phyloP scores from a whole-genome alignment of 2,329 filamentous ascomycete genomes.

The Exophiala sideris region DNA sequence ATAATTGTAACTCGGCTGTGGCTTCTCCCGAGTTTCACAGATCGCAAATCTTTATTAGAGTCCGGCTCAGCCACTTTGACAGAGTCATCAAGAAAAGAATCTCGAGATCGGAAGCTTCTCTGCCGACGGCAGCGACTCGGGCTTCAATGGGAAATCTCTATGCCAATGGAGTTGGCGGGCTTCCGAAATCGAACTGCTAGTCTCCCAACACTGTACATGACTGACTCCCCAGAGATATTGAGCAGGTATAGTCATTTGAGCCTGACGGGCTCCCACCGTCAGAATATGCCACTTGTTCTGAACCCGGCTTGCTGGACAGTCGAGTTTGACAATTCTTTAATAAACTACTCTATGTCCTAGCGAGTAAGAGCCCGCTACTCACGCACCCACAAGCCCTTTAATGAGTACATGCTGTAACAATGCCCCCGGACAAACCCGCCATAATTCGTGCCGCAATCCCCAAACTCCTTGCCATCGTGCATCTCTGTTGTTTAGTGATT shows the following conservation, averaged over 20 bases:
- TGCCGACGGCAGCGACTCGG: constrained; percentile 9
- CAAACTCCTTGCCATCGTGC: neutral
- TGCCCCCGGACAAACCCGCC: too few species aligned
- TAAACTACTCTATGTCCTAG: constrained; percentile 6
- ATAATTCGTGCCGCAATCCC: too few species aligned
- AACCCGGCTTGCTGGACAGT: neutral
- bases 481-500: neutral
- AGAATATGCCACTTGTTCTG: too few species aligned
- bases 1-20: neutral
- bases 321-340: constrained; percentile 4
- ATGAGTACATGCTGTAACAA: neutral
- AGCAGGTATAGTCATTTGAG: too few species aligned
- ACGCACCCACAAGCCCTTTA: too few species aligned
- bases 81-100: constrained; percentile 4
- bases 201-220: too few species aligned
- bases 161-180: too few species aligned
- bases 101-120: constrained; percentile 5
- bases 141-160: neutral
- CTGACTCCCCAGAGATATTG: too few species aligned
- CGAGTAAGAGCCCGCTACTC: constrained; percentile 10
- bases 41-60: constrained; percentile 2
- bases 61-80: constrained; percentile 16
- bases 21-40: constrained; percentile 17
- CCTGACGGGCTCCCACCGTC: too few species aligned
- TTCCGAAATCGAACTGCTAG: too few species aligned